phyloP scores from a whole-genome alignment of 306 rosid genomes.

The Acacia confusa region DNA sequence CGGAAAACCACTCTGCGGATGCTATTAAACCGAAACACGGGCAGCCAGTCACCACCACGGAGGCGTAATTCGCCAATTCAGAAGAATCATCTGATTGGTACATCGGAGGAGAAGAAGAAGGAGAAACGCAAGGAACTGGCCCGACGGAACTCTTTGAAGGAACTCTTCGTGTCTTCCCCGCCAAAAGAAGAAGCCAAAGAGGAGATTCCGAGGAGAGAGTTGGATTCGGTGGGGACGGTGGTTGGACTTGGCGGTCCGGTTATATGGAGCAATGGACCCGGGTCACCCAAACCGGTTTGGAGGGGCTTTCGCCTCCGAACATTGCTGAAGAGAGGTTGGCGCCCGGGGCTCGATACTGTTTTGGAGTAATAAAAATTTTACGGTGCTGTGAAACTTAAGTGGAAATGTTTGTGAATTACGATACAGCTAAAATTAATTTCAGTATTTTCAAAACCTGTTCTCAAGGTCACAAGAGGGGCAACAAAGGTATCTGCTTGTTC shows the following conservation, averaged over 20 bases:
- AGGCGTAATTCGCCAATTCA: conserved; percentile 27
- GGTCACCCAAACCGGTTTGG: conserved; percentile 54
- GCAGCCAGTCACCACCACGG: conserved; percentile 36
- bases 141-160: conserved; percentile 54
- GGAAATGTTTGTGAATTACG: background rate
- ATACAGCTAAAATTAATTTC: background rate
- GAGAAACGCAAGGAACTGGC: conserved; percentile 24
- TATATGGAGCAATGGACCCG: conserved; percentile 26
- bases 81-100: background rate
- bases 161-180: conserved; percentile 59
- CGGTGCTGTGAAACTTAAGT: background rate
- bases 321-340: conserved; percentile 56
- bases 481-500: background rate
- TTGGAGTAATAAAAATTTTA: conserved; percentile 33
- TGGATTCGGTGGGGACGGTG: background rate
- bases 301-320: conserved; percentile 52
- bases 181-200: conserved; percentile 26
- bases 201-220: background rate
- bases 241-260: conserved; percentile 18
- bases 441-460: background rate
- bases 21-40: conserved; percentile 50
- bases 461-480: no score
- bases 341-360: conserved; percentile 55
- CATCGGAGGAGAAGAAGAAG: conserved; percentile 8
- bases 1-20: conserved; percentile 60